Evolutionary conservation across 2,329 filamentous ascomycete genomes (phyloP), one percentile per base, ranked within the genome.

Genomic region (Eutypella sp.): DNA sequence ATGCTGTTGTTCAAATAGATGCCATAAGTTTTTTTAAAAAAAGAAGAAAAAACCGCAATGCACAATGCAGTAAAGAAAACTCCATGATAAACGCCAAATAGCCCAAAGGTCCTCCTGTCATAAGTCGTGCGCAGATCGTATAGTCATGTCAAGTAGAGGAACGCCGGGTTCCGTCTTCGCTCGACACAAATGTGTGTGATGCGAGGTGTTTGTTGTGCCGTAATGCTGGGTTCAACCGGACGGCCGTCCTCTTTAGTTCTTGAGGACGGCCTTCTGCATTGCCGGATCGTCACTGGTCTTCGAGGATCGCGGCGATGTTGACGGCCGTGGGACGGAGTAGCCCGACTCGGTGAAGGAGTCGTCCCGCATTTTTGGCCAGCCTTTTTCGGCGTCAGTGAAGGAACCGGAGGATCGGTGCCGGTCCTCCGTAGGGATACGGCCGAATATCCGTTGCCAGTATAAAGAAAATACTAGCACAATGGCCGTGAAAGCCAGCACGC

Each of bases 251-350:
- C 8, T 23, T 39, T 8, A 22, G 36, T 39, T 39, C 19, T 22
- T 39, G 18, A 39, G 5, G 11, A 19, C n/a, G 19, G 36, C 36
- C 20, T 24, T 49, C 43, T 49, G 25, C 39, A 47, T 42, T 31
- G 38, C 41, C 15, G 47, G 31, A 40, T 40, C 38, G 25, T 33
- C 38, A 19, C 41, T 37, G 40, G 41, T 24, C 41, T 39, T 19
- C 9, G 45, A 38, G 5, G 40, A 27, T 24, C 40, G 24, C 16
- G 40, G n/a, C 15, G 40, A 41, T 8, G 20, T 2, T 22, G 11
- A 7, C 10, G 36, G 36, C 19, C 19, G 15, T 19, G 36, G 36
- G 2, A 20, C 36, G 1, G 36, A n/a, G 19, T 20, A 39, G 36
- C 13, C 18, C 10, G 36, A 24, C 19, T 16, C 36, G 20, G 20